Evolutionary conservation across 2,329 filamentous ascomycete genomes (phyloP).

Genomic region (Fusarium incarnatum): DNA sequence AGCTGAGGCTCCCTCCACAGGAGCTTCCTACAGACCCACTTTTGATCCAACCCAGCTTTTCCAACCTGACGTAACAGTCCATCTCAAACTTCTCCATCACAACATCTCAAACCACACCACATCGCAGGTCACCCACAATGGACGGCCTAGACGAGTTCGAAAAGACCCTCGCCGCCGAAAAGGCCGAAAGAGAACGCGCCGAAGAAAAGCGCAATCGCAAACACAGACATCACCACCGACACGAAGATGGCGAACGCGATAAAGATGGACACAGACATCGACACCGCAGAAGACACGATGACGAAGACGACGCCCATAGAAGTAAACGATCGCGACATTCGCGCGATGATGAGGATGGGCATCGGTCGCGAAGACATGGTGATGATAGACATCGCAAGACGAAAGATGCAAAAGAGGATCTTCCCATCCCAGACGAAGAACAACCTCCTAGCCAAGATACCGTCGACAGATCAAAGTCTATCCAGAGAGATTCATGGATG

Average conservation of each 20-base stretch:
- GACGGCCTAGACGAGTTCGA: constrained; percentile 79
- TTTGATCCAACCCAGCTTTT: constrained; percentile 24
- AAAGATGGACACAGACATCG: constrained; percentile 35
- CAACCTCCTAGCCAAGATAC: constrained; percentile 49
- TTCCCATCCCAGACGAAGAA: constrained; percentile 65
- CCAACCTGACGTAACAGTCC: constrained; percentile 30
- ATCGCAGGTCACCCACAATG: constrained; percentile 50
- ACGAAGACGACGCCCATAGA: constrained; percentile 48
- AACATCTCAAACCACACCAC: background rate
- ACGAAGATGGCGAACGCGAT: constrained; percentile 49
- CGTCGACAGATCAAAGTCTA: constrained; percentile 46
- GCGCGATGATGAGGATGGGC: constrained; percentile 57
- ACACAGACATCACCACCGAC: constrained; percentile 61
- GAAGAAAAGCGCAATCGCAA: constrained; percentile 58
- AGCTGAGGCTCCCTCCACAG: background rate
- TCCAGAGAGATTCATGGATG: constrained; percentile 93
- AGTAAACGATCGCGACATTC: constrained; percentile 47
- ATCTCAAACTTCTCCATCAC: background rate
- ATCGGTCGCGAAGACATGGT: constrained; percentile 53
- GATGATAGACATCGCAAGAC: constrained; percentile 53
- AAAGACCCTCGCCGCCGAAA: constrained; percentile 76
- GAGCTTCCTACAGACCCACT: constrained; percentile 9
- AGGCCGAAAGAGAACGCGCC: constrained; percentile 62
- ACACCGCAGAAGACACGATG: constrained; percentile 44
- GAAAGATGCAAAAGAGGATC: constrained; percentile 62